A percentile compares a stretch with the other conserved stretches of the same genome.
Conservation (phyloP, 345 rosid species). For the Toxicodendron radicans region DNA sequence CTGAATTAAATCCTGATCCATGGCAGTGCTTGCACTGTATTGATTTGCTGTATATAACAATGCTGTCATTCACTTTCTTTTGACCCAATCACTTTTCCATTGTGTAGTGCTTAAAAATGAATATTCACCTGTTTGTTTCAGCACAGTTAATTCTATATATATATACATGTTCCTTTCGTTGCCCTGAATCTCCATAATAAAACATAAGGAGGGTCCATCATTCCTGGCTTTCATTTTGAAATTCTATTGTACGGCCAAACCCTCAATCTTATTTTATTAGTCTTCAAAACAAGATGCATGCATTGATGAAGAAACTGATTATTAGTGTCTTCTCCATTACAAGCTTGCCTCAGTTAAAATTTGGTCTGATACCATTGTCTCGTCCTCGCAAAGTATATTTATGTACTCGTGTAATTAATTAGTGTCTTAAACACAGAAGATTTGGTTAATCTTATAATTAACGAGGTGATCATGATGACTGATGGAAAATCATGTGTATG, state of each 20-base stretch:
- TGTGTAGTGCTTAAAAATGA: background rate
- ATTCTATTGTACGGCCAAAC: background rate
- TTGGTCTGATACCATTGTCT: background rate
- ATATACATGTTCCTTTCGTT: background rate
- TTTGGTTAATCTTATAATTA: background rate
- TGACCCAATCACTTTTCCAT: background rate
- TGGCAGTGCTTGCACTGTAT: background rate
- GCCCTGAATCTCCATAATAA: background rate
- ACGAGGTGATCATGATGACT: background rate
- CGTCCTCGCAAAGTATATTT: too few species aligned
- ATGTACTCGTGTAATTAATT: background rate
- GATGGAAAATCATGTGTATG: background rate
- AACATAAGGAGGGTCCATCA: conserved; percentile 4
- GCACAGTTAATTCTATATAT: background rate
- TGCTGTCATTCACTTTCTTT: background rate
- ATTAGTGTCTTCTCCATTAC: background rate
- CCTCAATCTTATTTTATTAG: background rate
- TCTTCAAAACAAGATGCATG: conserved; percentile 6
- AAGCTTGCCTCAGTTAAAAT: conserved; percentile 3
- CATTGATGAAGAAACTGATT: background rate
- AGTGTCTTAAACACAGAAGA: too few species aligned
- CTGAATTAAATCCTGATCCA: background rate
- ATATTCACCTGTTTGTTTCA: background rate
- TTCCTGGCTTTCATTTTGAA: conserved; percentile 2
- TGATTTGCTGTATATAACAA: background rate